phyloP scores from a whole-genome alignment of 2,329 filamentous ascomycete species.

The Verticillium alfalfae region DNA sequence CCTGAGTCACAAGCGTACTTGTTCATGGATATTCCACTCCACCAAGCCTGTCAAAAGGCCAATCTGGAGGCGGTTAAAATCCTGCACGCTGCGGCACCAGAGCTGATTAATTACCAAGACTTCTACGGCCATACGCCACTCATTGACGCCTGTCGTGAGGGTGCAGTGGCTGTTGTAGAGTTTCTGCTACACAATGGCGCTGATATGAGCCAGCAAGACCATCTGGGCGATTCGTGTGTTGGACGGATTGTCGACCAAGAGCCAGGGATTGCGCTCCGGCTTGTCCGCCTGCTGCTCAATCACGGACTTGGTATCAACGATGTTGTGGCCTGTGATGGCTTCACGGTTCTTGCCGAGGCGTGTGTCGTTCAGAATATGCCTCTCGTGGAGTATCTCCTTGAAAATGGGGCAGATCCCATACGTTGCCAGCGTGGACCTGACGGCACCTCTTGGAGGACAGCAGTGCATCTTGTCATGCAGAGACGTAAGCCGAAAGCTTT shows the following conservation, averaged over 20 bases:
- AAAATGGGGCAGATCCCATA: conserved; percentile 14
- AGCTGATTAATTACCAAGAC: conserved; percentile 10
- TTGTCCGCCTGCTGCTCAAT: conserved; percentile 10
- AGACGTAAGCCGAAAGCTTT: conserved; percentile 2
- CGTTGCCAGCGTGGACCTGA: conserved; percentile 7
- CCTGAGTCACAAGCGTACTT: conserved; percentile 5
- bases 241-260: conserved; percentile 4
- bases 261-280: conserved; percentile 3
- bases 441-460: conserved; percentile 10
- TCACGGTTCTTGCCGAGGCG: conserved; percentile 12
- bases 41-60: conserved; percentile 9
- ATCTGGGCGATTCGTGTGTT: conserved; percentile 7
- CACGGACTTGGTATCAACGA: conserved; percentile 14
- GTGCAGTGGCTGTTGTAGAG: conserved; percentile 6
- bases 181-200: conserved; percentile 15
- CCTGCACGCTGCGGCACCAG: conserved; percentile 11
- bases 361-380: conserved; percentile 7
- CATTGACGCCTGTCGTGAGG: conserved; percentile 8
- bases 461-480: conserved; percentile 6
- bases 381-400: conserved; percentile 13
- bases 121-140: conserved; percentile 11
- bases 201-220: conserved; percentile 3
- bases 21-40: conserved; percentile 12
- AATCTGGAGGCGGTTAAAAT: conserved; percentile 10
- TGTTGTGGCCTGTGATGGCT: conserved; percentile 7